Conservation (phyloP, 1,139 yeast genomes). For the Hanseniaspora sp. region DNA sequence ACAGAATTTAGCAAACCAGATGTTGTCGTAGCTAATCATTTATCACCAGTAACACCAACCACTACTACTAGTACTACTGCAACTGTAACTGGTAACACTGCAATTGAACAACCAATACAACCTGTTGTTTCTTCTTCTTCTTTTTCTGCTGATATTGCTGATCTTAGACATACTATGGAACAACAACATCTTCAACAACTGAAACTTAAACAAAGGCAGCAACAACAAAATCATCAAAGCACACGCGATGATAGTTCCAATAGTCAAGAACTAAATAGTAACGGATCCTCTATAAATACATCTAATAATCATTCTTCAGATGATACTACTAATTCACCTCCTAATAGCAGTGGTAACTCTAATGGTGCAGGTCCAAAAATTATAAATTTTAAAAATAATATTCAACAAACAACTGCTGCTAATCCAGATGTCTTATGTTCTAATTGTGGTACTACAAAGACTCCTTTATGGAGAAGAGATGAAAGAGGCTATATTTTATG, state of each 20-base stretch:
- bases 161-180: slow-evolving; percentile 13
- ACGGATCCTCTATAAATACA: neutral
- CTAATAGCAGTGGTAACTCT: neutral
- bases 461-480: slow-evolving; percentile 92
- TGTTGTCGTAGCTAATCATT: neutral
- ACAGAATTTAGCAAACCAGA: neutral
- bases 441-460: slow-evolving; percentile 82
- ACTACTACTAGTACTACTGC: neutral
- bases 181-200: slow-evolving; percentile 12
- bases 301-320: neutral
- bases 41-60: neutral
- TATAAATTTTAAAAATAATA: slow-evolving; percentile 33
- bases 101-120: neutral
- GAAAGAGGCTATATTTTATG: slow-evolving; percentile 88
- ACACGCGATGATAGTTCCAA: neutral
- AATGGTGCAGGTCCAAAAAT: neutral
- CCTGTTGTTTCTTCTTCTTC: neutral
- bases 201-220: neutral
- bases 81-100: no score
- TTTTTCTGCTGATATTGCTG: slow-evolving; percentile 2
- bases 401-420: slow-evolving; percentile 36
- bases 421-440: slow-evolving; percentile 57
- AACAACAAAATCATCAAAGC: neutral
- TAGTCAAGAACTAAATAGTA: neutral
- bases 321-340: neutral